phyloP scores from a whole-genome alignment of 2,329 filamentous ascomycete genomes.

The Pezicula carpinea region DNA sequence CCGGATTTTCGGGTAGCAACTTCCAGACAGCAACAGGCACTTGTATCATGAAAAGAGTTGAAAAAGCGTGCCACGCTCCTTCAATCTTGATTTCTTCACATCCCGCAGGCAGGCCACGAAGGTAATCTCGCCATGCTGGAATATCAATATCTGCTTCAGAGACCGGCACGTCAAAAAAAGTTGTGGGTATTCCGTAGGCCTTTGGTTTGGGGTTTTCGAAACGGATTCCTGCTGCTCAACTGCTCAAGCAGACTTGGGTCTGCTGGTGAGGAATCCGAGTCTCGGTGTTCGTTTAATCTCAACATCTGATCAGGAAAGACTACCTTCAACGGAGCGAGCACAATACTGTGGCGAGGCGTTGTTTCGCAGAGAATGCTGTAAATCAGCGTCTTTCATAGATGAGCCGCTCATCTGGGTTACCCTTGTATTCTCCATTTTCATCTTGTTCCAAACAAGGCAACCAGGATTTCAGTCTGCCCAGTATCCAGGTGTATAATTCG shows the following conservation, averaged over 20 bases:
- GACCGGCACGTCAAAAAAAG: conserved; percentile 3
- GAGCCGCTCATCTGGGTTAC: not conserved
- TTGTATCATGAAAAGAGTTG: conserved; percentile 2
- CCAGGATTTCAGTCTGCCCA: not conserved
- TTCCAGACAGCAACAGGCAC: conserved; percentile 7
- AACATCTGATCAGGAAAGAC: not conserved
- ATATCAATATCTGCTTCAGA: conserved; percentile 1
- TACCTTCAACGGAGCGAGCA: conserved; percentile 1
- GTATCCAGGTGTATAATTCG: conserved; percentile 1
- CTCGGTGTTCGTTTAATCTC: too few species aligned
- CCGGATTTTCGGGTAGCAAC: conserved; percentile 4
- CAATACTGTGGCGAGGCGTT: conserved; percentile 1
- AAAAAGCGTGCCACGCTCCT: conserved; percentile 3
- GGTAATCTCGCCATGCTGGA: conserved; percentile 1
- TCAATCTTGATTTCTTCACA: conserved; percentile 1
- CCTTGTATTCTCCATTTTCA: not conserved
- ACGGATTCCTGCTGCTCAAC: not conserved
- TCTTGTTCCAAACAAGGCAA: not conserved
- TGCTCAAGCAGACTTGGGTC: not conserved
- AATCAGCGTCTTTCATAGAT: conserved; percentile 4
- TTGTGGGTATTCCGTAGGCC: not conserved
- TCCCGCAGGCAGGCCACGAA: conserved; percentile 1
- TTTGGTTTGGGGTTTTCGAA: not conserved
- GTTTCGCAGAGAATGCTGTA: conserved; percentile 5
- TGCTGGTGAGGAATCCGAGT: too few species aligned